Evolutionary conservation across 2,329 filamentous ascomycete genomes (phyloP).

Genomic region (Fusarium marasasianum): DNA sequence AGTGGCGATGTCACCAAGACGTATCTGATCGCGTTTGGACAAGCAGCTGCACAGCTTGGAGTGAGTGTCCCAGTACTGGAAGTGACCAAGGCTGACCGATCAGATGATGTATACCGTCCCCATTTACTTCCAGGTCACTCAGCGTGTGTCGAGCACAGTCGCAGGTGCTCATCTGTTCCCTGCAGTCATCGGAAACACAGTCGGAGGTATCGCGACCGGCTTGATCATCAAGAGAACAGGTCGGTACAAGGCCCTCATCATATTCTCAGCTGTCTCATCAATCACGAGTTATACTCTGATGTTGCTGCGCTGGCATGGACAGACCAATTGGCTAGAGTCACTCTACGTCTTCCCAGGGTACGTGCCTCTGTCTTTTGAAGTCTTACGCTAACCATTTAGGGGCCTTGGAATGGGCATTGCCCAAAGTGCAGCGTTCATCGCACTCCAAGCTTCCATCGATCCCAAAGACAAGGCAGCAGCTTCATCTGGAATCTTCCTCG

Average conservation of each 20-base stretch:
- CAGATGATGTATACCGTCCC: slow-evolving; percentile 69
- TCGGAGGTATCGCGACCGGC: slow-evolving; percentile 70
- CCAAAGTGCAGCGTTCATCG: slow-evolving; percentile 54
- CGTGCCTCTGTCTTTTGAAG: accelerated
- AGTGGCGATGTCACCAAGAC: slow-evolving; percentile 62
- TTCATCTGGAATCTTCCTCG: slow-evolving; percentile 53
- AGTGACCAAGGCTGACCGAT: neutral
- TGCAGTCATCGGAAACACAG: slow-evolving; percentile 72
- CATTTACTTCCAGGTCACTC: slow-evolving; percentile 74
- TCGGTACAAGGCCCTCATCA: slow-evolving; percentile 64
- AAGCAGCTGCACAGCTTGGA: slow-evolving; percentile 59
- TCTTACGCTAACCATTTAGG: neutral
- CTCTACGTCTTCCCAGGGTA: slow-evolving; percentile 65
- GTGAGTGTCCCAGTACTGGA: neutral
- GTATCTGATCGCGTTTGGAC: slow-evolving; percentile 64
- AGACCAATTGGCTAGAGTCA: slow-evolving; percentile 64
- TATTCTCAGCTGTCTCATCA: slow-evolving; percentile 60
- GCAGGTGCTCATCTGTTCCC: slow-evolving; percentile 72
- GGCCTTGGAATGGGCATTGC: slow-evolving; percentile 52
- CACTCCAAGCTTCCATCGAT: slow-evolving; percentile 50
- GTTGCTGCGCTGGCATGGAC: slow-evolving; percentile 66
- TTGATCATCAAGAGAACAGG: slow-evolving; percentile 67
- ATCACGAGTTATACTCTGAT: slow-evolving; percentile 62
- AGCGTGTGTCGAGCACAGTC: slow-evolving; percentile 63
- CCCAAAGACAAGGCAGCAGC: slow-evolving; percentile 52